Evolutionary conservation across 2,329 filamentous ascomycete species (phyloP).

Genomic region (Orbilia javanica): DNA sequence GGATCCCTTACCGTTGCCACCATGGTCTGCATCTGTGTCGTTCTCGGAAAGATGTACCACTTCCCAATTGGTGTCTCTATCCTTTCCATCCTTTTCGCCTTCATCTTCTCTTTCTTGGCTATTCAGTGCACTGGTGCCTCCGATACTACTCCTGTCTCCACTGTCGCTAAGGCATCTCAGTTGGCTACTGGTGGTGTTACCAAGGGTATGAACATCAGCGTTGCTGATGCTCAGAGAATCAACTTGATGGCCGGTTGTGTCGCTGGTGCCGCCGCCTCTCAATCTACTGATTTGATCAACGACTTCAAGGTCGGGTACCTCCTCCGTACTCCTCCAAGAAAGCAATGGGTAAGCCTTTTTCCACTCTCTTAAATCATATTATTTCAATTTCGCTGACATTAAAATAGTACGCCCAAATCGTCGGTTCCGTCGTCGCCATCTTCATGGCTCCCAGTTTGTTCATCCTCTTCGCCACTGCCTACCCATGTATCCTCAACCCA

Average conservation of each 20-base stretch:
- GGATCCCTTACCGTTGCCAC: slow-evolving; percentile 39
- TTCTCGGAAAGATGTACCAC: slow-evolving; percentile 45
- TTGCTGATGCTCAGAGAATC: slow-evolving; percentile 66
- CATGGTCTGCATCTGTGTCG: slow-evolving; percentile 49
- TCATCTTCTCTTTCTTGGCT: slow-evolving; percentile 68
- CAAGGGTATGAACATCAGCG: slow-evolving; percentile 66
- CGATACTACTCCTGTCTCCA: slow-evolving; percentile 68
- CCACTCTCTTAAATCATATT: background rate
- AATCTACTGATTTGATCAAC: slow-evolving; percentile 64
- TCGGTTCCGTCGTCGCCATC: slow-evolving; percentile 58
- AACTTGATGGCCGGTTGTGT: slow-evolving; percentile 67
- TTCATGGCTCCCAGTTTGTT: slow-evolving; percentile 58
- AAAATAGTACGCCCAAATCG: slow-evolving; percentile 57
- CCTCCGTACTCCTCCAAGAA: slow-evolving; percentile 65
- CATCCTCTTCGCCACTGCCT: slow-evolving; percentile 59
- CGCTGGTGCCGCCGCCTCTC: slow-evolving; percentile 59
- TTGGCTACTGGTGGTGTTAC: slow-evolving; percentile 68
- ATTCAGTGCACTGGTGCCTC: slow-evolving; percentile 67
- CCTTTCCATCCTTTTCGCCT: slow-evolving; percentile 67
- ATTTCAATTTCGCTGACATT: background rate
- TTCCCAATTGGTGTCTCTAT: slow-evolving; percentile 63
- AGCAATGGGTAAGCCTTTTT: slow-evolving; percentile 54
- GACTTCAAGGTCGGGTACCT: slow-evolving; percentile 68
- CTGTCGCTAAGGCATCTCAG: slow-evolving; percentile 68
- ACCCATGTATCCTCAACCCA: slow-evolving; percentile 58